Base-by-base conservation (phyloP, 768 basidiomycete species). In the Mycena epipterygia region DNA sequence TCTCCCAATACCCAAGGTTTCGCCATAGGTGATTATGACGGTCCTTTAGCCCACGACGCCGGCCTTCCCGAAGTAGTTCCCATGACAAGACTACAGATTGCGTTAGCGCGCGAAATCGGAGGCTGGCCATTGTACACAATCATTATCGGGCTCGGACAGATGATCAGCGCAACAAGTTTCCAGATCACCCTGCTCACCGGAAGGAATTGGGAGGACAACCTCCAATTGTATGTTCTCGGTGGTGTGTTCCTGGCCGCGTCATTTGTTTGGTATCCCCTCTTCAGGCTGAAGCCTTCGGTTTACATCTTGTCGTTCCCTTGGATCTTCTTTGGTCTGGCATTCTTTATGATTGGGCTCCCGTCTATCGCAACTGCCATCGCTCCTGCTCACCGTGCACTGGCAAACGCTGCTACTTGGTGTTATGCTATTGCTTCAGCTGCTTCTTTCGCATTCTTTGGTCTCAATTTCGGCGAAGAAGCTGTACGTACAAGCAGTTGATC, bases 391-490 rank as follows among this genome's bases (percentile, higher is more conserved):
- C 84, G 86, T n/a, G 86, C 87, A 51, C 82, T 98, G 29, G 85
- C 94, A 29, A 92, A 90, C 76, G 82, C 89, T 27, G 95, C 96
- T 14, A 96, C 95, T 1, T 97, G 96, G 95, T 89, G 85, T 51
- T 98, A 98, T 82, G 96, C 96, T 33, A 80, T 95, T 57, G 96
- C 93, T 23, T 97, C 96, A n/a, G 92, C 96, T 16, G 96, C 95
- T 33, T 92, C 95, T 14, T 98, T 97, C 87, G 83, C 90, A 56
- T 97, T 95, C 88, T 98, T 98, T 76, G 96, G 96, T 76, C 87
- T 97, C 71, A 98, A 98, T 81, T 98, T 98, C 79, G 96, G 96
- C 79, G 96, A 98, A 84, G 96, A 97, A 87, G 96, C 96, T 21
- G 93, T 93, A 80, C 57, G 86, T 83, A 44, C 9, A n/a, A 25